Percentiles rank a stretch among this genome's conserved stretches.
Evolutionary conservation across 345 rosid genomes (phyloP).

Genomic region (Euphorbia peplus): DNA sequence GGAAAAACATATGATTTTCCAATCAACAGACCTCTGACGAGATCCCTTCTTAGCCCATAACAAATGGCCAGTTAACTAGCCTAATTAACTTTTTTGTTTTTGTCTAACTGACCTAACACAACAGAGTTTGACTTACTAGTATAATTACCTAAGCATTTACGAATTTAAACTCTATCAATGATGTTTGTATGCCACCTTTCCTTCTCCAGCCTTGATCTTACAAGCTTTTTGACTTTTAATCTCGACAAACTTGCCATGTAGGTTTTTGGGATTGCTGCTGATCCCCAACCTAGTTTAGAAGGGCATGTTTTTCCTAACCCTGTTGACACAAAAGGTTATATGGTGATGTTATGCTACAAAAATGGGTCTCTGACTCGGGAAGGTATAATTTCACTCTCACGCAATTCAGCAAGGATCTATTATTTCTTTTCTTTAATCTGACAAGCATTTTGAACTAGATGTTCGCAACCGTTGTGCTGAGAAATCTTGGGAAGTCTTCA

Average conservation of each 20-base stretch:
- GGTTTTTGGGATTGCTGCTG: constrained; percentile 83
- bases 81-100: not conserved
- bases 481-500: constrained; percentile 80
- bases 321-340: constrained; percentile 82
- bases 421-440: constrained; percentile 1
- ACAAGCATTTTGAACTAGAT: constrained; percentile 32
- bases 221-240: not conserved
- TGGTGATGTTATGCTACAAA: constrained; percentile 87
- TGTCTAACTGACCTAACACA: not conserved
- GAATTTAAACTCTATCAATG: not conserved
- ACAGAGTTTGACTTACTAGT: not conserved
- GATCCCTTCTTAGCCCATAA: too few species aligned
- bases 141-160: not conserved
- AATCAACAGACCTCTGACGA: too few species aligned
- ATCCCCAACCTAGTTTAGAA: constrained; percentile 74
- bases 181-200: not conserved
- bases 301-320: constrained; percentile 92
- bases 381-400: constrained; percentile 40
- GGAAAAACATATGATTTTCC: too few species aligned
- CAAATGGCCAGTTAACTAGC: not conserved
- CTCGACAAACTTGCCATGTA: constrained; percentile 30
- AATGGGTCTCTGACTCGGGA: constrained; percentile 92
- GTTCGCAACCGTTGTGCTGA: constrained; percentile 63
- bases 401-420: constrained; percentile 6
- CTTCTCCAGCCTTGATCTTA: not conserved